Percentiles rank a stretch among this genome's conserved stretches.
These are phyloP conservation scores for Solanum chiquidenum DNA, from an alignment of 257 asterid genomes.

Conservation along the genomic window DNA sequence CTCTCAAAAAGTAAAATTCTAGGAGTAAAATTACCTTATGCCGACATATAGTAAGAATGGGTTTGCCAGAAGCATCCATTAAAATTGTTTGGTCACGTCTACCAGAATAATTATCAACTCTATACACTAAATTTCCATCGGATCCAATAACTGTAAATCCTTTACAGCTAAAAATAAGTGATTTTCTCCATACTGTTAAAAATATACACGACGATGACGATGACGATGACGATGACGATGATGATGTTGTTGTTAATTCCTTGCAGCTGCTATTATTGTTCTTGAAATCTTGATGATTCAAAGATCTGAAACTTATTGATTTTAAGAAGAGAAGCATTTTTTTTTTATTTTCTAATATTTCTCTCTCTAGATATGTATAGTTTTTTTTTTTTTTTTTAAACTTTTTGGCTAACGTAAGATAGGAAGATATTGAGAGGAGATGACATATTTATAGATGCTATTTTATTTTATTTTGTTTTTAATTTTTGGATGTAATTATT, in stretches of 20 bases:
- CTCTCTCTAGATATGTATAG: not conserved
- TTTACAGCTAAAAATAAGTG: slow-evolving; percentile 49
- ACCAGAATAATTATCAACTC: slow-evolving; percentile 59
- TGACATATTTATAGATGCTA: slow-evolving; percentile 10
- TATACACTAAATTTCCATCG: slow-evolving; percentile 46
- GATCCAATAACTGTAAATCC: slow-evolving; percentile 68
- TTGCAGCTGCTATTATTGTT: not conserved
- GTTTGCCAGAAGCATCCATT: slow-evolving; percentile 67
- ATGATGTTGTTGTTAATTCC: not conserved
- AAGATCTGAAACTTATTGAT: slow-evolving; percentile 27
- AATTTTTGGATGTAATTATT: not conserved
- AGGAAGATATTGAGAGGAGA: not conserved
- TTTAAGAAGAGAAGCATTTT: slow-evolving; percentile 35
- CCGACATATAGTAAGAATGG: slow-evolving; percentile 47
- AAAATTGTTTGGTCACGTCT: slow-evolving; percentile 32
- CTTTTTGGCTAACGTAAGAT: slow-evolving; percentile 10
- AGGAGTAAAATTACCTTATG: slow-evolving; percentile 32
- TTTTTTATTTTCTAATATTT: not conserved
- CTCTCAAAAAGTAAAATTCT: too few relatives aligned
- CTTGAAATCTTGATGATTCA: slow-evolving; percentile 14
- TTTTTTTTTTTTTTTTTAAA: not conserved
- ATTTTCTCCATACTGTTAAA: slow-evolving; percentile 76
- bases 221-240: not conserved
- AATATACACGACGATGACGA: slow-evolving; percentile 4
- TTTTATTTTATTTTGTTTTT: too few relatives aligned